Percentiles rank a stretch among this genome's conserved stretches.
These are phyloP conservation scores for Endoconidiophora polonica DNA, from an alignment of 2,329 filamentous ascomycete genomes.

Conservation along the genomic window DNA sequence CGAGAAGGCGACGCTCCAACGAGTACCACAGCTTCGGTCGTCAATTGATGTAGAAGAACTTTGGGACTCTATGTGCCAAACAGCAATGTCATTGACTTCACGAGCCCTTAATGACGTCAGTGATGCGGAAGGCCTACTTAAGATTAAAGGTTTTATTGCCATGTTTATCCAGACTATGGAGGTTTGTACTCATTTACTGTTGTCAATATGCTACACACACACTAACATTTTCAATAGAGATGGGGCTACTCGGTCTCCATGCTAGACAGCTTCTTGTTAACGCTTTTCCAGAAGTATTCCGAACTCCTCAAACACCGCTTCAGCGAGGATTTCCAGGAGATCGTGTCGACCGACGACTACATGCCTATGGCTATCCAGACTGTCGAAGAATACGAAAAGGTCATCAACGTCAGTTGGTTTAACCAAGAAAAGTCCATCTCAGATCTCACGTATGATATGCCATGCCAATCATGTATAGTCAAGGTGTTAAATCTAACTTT, in stretches of 20 bases:
- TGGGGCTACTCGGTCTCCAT: conserved; percentile 77
- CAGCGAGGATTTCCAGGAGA: conserved; percentile 90
- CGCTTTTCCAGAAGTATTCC: conserved; percentile 83
- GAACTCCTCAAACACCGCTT: conserved; percentile 81
- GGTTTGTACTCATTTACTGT: conserved; percentile 28
- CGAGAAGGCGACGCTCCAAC: conserved; percentile 82
- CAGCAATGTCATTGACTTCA: conserved; percentile 65
- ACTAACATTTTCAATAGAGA: conserved; percentile 32
- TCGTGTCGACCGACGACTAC: conserved; percentile 86
- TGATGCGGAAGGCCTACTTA: conserved; percentile 79
- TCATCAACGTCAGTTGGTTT: conserved; percentile 94
- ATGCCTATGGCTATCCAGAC: conserved; percentile 98
- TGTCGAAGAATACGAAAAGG: conserved; percentile 82
- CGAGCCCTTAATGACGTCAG: conserved; percentile 63
- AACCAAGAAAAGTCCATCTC: conserved; percentile 62
- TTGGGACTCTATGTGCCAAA: conserved; percentile 95
- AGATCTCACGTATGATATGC: conserved; percentile 48
- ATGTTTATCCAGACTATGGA: conserved; percentile 98
- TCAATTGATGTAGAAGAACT: conserved; percentile 83
- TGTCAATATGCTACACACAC: neutral
- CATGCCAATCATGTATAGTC: neutral
- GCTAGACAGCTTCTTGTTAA: conserved; percentile 73
- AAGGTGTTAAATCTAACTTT: neutral
- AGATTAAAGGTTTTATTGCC: conserved; percentile 83
- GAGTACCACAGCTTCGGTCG: conserved; percentile 66